phyloP scores from a whole-genome alignment of 2,329 filamentous ascomycete species.

The Mycosphaerelloides madeirae region DNA sequence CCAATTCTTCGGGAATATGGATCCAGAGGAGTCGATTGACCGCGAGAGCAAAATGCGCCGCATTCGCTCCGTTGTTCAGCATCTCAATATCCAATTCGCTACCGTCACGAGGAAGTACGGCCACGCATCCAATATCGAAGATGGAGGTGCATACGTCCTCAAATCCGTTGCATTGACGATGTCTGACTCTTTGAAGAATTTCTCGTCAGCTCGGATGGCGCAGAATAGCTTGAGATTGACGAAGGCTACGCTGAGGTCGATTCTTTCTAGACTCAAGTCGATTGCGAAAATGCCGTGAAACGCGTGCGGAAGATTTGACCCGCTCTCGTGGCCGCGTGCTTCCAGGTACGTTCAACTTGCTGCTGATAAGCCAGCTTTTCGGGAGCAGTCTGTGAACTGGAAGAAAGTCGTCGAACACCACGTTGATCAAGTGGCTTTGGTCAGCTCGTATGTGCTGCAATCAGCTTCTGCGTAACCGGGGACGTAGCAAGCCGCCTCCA shows the following conservation, averaged over 20 bases:
- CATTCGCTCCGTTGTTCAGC: conserved; percentile 42
- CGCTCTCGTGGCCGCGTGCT: conserved; percentile 53
- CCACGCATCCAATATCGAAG: neutral
- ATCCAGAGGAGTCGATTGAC: conserved; percentile 52
- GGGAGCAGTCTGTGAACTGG: conserved; percentile 56
- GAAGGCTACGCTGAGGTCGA: neutral
- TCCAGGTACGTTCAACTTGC: conserved; percentile 56
- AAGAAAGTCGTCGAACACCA: conserved; percentile 36
- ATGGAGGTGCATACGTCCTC: conserved; percentile 14
- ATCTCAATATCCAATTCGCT: conserved; percentile 35
- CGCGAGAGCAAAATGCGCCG: conserved; percentile 49
- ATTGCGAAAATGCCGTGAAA: conserved; percentile 37
- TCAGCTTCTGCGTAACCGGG: conserved; percentile 27
- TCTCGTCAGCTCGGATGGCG: neutral
- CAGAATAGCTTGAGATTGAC: neutral
- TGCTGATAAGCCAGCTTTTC: conserved; percentile 58
- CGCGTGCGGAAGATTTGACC: conserved; percentile 58
- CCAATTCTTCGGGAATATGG: conserved; percentile 47
- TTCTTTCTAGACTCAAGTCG: conserved; percentile 11
- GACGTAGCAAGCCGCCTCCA: conserved; percentile 26
- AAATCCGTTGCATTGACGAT: conserved; percentile 8
- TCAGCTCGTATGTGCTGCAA: conserved; percentile 28
- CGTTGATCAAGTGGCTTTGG: conserved; percentile 33
- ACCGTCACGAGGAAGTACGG: conserved; percentile 5
- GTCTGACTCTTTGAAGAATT: too few species aligned